Evolutionary conservation across 2,329 filamentous ascomycete genomes (phyloP), one percentile per base, ranked within the genome.

Genomic region (Lachnellula hyalina): DNA sequence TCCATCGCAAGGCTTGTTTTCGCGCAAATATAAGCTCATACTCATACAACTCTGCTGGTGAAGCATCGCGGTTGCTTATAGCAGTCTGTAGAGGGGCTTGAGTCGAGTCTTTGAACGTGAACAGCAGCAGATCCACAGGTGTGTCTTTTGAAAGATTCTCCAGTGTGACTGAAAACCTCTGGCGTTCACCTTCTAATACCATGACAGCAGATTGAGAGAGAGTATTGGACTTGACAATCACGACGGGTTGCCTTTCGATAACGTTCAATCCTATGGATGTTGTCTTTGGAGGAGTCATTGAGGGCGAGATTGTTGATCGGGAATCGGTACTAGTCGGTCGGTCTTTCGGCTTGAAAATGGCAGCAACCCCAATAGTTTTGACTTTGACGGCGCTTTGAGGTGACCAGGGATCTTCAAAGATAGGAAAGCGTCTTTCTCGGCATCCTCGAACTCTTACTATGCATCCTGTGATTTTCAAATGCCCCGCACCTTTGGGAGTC

Each of bases 101-200:
- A 0, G 90, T 92, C 0, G 91, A 95, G 72, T 96, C 91, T 63
- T 91, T 86, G 68, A 96, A 96, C 0, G 90, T 92, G 56, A 96
- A 90, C 25, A 94, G 78, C 36, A 96, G 75, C 53, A 97, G 86
- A 67, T 96, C 90, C 1, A 90, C 89, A 1, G 89, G 77, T 1
- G 87, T 91, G 0, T 77, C 74, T 6, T 68, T 62, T 0, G 90
- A 94, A 8, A 83, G 76, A 61, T 99, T 99, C 61, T 87, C 82
- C 14, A 97, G 74, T 0, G 87, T 92, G 15, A 96, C 79, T 0
- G 82, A 86, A 67, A 97, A 95, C 0, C 77, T 76, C 63, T 85
- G 86, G 21, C 81, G 82, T 71, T 99, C 93, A 44, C 94, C 94
- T 73, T 97, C 93, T 5, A 99, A 77, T 11, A 99, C 80, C 91